phyloP scores from a whole-genome alignment of 2,329 filamentous ascomycete genomes.

The Ophiosphaerella narmari region DNA sequence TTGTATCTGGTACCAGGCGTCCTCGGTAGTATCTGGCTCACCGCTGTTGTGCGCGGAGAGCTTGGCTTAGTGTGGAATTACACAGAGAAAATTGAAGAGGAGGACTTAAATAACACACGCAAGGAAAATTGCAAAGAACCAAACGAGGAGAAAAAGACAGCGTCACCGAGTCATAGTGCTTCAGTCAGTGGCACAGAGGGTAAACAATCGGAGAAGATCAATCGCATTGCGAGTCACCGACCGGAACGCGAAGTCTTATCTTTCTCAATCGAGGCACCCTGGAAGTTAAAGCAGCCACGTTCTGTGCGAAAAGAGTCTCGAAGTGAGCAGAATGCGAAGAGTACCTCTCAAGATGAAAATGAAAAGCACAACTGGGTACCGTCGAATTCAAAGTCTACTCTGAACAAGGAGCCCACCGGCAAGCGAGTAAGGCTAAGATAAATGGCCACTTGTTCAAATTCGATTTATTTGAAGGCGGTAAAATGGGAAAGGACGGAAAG shows the following conservation, averaged over 20 bases:
- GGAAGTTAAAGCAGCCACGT: constrained; percentile 25
- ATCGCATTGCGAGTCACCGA: constrained; percentile 16
- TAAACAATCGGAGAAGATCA: constrained; percentile 7
- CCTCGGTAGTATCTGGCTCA: constrained; percentile 73
- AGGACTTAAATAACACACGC: constrained; percentile 16
- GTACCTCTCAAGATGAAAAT: constrained; percentile 2
- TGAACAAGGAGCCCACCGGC: constrained; percentile 20
- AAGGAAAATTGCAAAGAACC: not conserved
- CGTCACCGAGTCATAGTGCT: constrained; percentile 10
- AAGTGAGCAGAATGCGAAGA: not conserved
- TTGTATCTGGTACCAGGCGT: constrained; percentile 92
- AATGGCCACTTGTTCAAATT: not conserved
- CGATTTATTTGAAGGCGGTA: not conserved
- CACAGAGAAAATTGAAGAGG: constrained; percentile 64
- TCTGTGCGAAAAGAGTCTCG: constrained; percentile 5
- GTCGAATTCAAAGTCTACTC: constrained; percentile 8
- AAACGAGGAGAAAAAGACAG: constrained; percentile 8
- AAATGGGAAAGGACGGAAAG: not conserved
- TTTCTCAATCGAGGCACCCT: constrained; percentile 42
- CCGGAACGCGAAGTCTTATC: constrained; percentile 40
- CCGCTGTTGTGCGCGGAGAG: constrained; percentile 73
- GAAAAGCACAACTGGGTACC: constrained; percentile 26
- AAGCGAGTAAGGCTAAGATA: constrained; percentile 32
- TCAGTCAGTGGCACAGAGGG: constrained; percentile 17
- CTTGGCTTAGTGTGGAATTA: constrained; percentile 78